Base-by-base conservation (phyloP, 257 asterid species). In the Primulina tabacum region DNA sequence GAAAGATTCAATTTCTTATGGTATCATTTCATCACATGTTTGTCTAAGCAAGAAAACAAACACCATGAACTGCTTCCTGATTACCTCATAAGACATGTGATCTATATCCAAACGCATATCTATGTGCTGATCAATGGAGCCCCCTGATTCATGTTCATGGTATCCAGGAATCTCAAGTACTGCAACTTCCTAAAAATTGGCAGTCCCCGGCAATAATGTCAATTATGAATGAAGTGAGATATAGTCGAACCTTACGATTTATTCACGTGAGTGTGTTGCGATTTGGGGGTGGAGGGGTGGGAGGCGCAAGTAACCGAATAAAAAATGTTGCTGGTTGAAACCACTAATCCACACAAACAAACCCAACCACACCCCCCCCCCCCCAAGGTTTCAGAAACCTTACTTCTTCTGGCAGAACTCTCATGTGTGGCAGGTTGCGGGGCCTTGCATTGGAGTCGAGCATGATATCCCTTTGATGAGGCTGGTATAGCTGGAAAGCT, bases 31-130 rank as follows among this genome's bases (percentile, higher is more conserved):
- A 0, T 8, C 21, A 3, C 11, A 12, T 7, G 56, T 20, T 11
- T 63, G 68, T 43, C 52, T 56, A n/a, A 3, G 37, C 24, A 52
- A 56, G 18, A 17, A 29, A 65, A 33, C 62, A 28, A 52, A 43
- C 61, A 53, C 47, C 4, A 24, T 9, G 33, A 21, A 35, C 16
- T 21, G 47, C 43, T 67, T 17, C 38, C 20, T 28, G 12, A 47
- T 77, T 76, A 88, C 98, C 95, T 92, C 97, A 67, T 92, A 90
- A 16, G 87, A 79, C 89, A 84, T 84, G 75, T 83, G 82, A 76
- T 83, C 85, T 50, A 78, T 83, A 71, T 83, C 88, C 88, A 83
- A 68, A 5, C 88, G 85, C 85, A 83, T 73, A 50, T 47, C 55
- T 16, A 47, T 47, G 16, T 47, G 55, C 18, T 47, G 55, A 16